A percentile compares a stretch with the other conserved stretches of the same genome.
Evolutionary conservation across 2,329 filamentous ascomycete species (phyloP).

Genomic region (Ophiostoma perfectum): DNA sequence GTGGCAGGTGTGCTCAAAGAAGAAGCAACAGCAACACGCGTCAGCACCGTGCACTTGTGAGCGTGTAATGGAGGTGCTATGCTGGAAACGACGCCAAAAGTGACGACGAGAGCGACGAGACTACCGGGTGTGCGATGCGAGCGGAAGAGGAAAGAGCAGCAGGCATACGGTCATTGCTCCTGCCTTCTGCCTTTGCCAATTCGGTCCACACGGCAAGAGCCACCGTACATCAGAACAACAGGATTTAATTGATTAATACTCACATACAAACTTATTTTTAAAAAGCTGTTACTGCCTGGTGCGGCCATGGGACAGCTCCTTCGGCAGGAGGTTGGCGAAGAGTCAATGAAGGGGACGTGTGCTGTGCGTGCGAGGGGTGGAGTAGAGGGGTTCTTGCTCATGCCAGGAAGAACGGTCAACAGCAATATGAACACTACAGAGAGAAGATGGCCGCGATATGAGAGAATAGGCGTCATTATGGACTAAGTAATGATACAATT

Average conservation of each 20-base stretch:
- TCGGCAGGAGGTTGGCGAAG: not conserved
- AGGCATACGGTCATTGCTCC: not conserved
- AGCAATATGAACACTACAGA: not conserved
- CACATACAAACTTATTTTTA: not conserved
- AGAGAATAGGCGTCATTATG: too few species aligned
- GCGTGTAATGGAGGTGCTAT: not conserved
- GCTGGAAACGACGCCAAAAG: not conserved
- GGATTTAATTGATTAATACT: not conserved
- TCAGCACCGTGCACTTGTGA: not conserved
- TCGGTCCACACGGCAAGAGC: constrained; percentile 1
- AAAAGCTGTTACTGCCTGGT: not conserved
- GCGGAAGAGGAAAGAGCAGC: constrained; percentile 4
- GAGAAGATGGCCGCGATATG: too few species aligned
- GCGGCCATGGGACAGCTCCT: not conserved
- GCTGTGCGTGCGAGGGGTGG: constrained; percentile 9
- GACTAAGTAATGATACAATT: too few species aligned
- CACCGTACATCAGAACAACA: constrained; percentile 2
- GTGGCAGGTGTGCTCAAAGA: not conserved
- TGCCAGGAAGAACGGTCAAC: not conserved
- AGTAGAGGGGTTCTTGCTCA: constrained; percentile 11
- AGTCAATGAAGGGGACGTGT: not conserved
- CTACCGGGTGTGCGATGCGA: not conserved
- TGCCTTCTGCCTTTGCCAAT: not conserved
- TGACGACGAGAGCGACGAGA: not conserved
- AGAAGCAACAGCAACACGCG: not conserved